phyloP scores from a whole-genome alignment of 768 basidiomycete genomes.

The Daedaleopsis sinensis region DNA sequence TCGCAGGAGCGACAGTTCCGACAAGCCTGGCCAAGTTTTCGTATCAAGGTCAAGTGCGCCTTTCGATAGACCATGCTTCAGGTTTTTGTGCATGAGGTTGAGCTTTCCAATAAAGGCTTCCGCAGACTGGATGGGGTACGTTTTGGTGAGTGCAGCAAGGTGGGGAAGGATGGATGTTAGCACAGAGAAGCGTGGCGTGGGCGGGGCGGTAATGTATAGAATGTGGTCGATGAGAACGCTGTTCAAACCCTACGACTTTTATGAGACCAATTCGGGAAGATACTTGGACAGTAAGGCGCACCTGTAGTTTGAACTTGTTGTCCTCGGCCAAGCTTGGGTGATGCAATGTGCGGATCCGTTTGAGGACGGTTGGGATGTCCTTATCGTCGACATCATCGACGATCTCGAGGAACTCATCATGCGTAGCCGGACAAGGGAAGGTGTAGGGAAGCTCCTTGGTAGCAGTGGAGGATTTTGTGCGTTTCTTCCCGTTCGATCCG shows the following conservation, averaged over 20 bases:
- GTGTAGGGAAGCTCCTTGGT: conserved; percentile 84
- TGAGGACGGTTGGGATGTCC: conserved; percentile 78
- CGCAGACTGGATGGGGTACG: conserved; percentile 82
- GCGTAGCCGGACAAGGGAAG: conserved; percentile 84
- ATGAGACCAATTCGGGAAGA: background rate
- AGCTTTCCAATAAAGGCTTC: conserved; percentile 82
- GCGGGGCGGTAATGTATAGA: conserved; percentile 70
- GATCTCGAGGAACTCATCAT: conserved; percentile 86
- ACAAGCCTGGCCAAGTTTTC: conserved; percentile 86
- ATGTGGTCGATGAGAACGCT: conserved; percentile 88
- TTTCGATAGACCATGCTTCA: conserved; percentile 76
- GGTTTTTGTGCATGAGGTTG: conserved; percentile 85
- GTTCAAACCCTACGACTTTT: conserved; percentile 57
- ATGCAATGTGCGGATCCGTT: conserved; percentile 88
- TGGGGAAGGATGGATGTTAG: conserved; percentile 76
- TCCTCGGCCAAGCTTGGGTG: conserved; percentile 91
- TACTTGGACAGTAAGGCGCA: conserved; percentile 36
- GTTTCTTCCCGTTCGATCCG: conserved; percentile 38
- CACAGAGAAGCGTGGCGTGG: conserved; percentile 59
- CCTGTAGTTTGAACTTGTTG: conserved; percentile 93
- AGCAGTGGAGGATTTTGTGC: conserved; percentile 28
- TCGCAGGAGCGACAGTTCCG: conserved; percentile 83
- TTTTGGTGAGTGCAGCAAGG: conserved; percentile 72
- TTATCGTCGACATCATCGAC: conserved; percentile 69
- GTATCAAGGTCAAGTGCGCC: conserved; percentile 62